Evolutionary conservation across 73 alveolate species (phyloP).

Genomic region (Paramecium sexaurelia): DNA sequence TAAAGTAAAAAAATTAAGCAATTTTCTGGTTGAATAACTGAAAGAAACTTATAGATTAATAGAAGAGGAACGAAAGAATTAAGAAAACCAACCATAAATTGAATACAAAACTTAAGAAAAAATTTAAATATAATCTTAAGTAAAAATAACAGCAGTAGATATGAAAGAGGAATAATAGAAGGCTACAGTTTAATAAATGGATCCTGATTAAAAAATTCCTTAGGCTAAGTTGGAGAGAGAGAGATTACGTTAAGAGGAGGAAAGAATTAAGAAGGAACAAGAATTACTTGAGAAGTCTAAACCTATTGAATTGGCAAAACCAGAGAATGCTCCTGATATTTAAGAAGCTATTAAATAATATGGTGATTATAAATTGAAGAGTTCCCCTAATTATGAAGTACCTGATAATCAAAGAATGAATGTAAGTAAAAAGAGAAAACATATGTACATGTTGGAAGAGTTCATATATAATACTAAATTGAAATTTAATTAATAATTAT

Average conservation of each 20-base stretch:
- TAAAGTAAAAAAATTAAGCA: slow-evolving; percentile 86
- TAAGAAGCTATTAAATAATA: slow-evolving; percentile 80
- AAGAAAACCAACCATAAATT: slow-evolving; percentile 42
- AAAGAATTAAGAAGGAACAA: slow-evolving; percentile 71
- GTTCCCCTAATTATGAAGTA: slow-evolving; percentile 76
- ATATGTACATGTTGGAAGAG: slow-evolving; percentile 92
- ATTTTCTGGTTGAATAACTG: slow-evolving; percentile 62
- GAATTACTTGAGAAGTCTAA: slow-evolving; percentile 86
- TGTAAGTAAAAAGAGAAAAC: slow-evolving; percentile 86
- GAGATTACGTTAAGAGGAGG: slow-evolving; percentile 73
- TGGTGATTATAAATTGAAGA: slow-evolving; percentile 87
- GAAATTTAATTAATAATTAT: slow-evolving; percentile 85
- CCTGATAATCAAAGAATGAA: slow-evolving; percentile 92
- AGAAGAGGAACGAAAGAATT: slow-evolving; percentile 77
- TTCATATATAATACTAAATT: slow-evolving; percentile 83
- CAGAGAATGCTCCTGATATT: slow-evolving; percentile 85
- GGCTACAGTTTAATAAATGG: slow-evolving; percentile 64
- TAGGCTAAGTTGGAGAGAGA: slow-evolving; percentile 74
- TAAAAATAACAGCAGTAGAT: neutral
- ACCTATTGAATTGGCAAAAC: slow-evolving; percentile 81
- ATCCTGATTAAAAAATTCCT: slow-evolving; percentile 69
- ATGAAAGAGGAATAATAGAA: slow-evolving; percentile 49
- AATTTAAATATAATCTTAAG: neutral
- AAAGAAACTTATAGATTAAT: slow-evolving; percentile 65
- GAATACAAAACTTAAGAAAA: neutral